A percentile compares a stretch with the other conserved stretches of the same genome.
These are phyloP conservation scores for Paramecium octaurelia DNA, from an alignment of 73 alveolate genomes.

Conservation along the genomic window DNA sequence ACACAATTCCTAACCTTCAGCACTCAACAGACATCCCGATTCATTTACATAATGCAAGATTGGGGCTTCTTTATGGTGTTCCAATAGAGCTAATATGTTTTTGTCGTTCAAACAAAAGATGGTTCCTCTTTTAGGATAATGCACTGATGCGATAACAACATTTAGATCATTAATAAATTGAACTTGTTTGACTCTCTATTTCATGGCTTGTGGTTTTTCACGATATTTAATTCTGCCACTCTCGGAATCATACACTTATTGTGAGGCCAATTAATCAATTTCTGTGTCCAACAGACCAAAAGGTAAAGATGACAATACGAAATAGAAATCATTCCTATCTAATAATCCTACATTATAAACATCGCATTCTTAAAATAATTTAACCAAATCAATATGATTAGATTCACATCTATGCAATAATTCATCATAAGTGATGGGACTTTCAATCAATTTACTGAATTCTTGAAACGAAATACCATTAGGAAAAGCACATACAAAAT, in stretches of 20 bases:
- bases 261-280: background rate
- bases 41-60: background rate
- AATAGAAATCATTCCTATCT: slow-evolving; percentile 34
- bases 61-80: slow-evolving; percentile 2
- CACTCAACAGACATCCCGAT: slow-evolving; percentile 42
- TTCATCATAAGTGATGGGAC: slow-evolving; percentile 23
- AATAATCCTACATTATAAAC: background rate
- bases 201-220: background rate
- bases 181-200: background rate
- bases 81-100: background rate
- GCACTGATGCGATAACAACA: background rate
- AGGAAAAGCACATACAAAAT: slow-evolving; percentile 50
- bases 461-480: slow-evolving; percentile 28
- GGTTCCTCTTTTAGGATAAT: slow-evolving; percentile 37
- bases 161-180: background rate
- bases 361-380: slow-evolving; percentile 25
- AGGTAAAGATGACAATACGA: background rate
- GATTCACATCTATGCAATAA: slow-evolving; percentile 12
- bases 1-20: background rate
- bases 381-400: background rate
- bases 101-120: slow-evolving; percentile 20
- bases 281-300: slow-evolving; percentile 37
- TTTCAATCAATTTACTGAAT: background rate
- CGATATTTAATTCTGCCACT: slow-evolving; percentile 38
- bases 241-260: slow-evolving; percentile 39